Evolutionary conservation across 2,329 filamentous ascomycete genomes (phyloP), one percentile per base, ranked within the genome.

Genomic region (Elsinoe australis): DNA sequence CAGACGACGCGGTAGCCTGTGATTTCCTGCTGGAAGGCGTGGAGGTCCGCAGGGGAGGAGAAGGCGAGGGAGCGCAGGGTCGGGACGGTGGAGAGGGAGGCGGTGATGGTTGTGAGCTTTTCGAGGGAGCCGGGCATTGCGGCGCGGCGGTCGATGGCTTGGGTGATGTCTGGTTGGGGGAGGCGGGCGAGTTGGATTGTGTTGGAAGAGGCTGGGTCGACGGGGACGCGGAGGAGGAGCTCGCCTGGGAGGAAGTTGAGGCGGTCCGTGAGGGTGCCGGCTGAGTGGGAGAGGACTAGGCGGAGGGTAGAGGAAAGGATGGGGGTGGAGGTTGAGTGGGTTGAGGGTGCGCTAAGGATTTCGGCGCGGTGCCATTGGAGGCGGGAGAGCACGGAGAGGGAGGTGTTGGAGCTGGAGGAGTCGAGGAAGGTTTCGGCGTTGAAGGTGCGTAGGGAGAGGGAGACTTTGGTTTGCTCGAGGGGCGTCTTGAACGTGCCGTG

Each of bases 241-340:
- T 73, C 70, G 34, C 71, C 71, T 41, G 66, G 61, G 12, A 74
- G 71, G 47, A 94, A 73, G 56, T 94, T 94, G 59, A 95, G 73
- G 29, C 88, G 79, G 65, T 95, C 89, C 1, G 85, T 87, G 12
- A 94, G 71, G 33, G 82, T 86, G 41, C 87, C 86, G 55, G 82
- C 80, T 52, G 83, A 78, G 54, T 84, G 86, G 50, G 87, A 81
- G 24, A 86, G 73, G 47, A 94, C 75, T 14, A 94, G 73, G 21
- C 87, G 79, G 52, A 95, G 68, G 56, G 77, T 78, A 58, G 92
- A 83, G 0, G 87, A 86, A 47, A 89, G 73, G 21, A 94, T 31
- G 19, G 45, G 32, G 6, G 32, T 38, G 9, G 45, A 26, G 21
- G 32, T 26, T 8, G 41, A 15, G 15, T 22, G 12, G 32, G 45